phyloP scores from a whole-genome alignment of 371 early-diverging fungal genomes.

The Actinomortierella wolfii region DNA sequence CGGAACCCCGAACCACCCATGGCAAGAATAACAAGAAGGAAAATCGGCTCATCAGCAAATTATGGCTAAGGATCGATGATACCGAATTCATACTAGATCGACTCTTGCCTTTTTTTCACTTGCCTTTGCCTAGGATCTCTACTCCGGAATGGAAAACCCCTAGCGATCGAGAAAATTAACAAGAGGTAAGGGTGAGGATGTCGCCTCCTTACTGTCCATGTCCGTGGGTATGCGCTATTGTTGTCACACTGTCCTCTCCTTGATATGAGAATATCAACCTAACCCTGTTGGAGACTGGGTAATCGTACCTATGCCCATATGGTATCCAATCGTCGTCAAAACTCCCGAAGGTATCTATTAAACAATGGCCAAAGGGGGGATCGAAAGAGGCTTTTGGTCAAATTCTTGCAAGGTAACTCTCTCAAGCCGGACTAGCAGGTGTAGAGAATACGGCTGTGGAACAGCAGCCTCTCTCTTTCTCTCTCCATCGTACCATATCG shows the following conservation, averaged over 20 bases:
- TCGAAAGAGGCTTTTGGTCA: background rate
- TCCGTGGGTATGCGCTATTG: too few relatives aligned
- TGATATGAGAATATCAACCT: background rate
- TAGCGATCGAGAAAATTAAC: constrained; percentile 10
- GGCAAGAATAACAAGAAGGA: too few relatives aligned
- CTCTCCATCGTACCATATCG: constrained; percentile 54
- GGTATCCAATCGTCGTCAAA: constrained; percentile 59
- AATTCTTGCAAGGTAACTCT: background rate
- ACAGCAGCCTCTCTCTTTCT: constrained; percentile 2
- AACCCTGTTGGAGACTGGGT: background rate
- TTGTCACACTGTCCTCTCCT: background rate
- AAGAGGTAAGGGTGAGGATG: too few relatives aligned
- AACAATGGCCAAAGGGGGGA: background rate
- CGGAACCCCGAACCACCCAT: background rate
- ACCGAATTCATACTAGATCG: too few relatives aligned
- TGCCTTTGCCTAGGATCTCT: constrained; percentile 61
- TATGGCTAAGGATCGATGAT: too few relatives aligned
- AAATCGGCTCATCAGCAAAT: too few relatives aligned
- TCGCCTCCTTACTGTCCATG: too few relatives aligned
- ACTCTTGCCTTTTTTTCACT: background rate
- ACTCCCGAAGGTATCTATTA: constrained; percentile 57
- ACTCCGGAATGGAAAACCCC: constrained; percentile 71
- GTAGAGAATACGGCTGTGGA: constrained; percentile 5
- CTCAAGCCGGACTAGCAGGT: constrained; percentile 1
- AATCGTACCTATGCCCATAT: constrained; percentile 60